Percentiles rank a stretch among this genome's conserved stretches.
These are phyloP conservation scores for Perilla frutescens DNA, from an alignment of 257 asterid genomes.

Conservation along the genomic window DNA sequence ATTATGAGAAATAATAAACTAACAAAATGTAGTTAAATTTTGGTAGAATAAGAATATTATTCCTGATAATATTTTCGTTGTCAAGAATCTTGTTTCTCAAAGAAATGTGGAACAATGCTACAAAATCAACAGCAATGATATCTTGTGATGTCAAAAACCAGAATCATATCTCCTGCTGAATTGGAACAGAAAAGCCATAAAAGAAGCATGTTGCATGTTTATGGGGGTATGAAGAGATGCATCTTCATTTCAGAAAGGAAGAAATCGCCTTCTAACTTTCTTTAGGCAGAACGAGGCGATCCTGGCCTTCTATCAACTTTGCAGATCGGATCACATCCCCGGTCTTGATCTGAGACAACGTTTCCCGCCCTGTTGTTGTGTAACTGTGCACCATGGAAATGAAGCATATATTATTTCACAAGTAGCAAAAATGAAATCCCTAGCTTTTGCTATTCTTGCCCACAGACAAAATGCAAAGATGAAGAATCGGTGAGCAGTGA, in stretches of 20 bases:
- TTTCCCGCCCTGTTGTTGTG: conserved; percentile 70
- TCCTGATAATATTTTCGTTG: background rate
- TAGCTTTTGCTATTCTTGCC: background rate
- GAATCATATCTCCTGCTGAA: conserved; percentile 8
- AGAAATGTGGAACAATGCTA: background rate
- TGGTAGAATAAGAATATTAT: too few species aligned
- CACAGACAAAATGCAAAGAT: background rate
- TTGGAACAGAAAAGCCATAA: conserved; percentile 12
- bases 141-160: background rate
- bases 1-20: too few species aligned
- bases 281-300: conserved; percentile 71
- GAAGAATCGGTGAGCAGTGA: background rate
- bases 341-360: conserved; percentile 71
- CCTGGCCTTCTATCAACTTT: conserved; percentile 84
- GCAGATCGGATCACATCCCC: conserved; percentile 88
- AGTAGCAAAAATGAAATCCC: background rate
- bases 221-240: background rate
- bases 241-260: conserved; percentile 1
- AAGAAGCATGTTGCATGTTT: too few species aligned
- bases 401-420: conserved; percentile 2
- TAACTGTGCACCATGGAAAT: conserved; percentile 51
- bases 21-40: too few species aligned
- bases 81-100: conserved; percentile 2
- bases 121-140: conserved; percentile 14
- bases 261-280: conserved; percentile 38